phyloP scores from a whole-genome alignment of 129 eudicot species.

The Logfia minima region DNA sequence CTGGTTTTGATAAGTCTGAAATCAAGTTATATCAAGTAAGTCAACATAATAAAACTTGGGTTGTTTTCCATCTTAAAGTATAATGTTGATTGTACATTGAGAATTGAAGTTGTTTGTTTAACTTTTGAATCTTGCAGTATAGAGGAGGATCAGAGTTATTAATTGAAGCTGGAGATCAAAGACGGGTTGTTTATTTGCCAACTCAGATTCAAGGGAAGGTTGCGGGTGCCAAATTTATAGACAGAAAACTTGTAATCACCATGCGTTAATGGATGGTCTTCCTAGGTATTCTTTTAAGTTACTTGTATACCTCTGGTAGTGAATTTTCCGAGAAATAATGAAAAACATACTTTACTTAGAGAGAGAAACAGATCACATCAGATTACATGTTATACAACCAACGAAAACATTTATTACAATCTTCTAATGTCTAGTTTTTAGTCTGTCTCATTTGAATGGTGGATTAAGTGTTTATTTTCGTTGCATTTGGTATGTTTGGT shows the following conservation, averaged over 20 bases:
- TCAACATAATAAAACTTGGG: background rate
- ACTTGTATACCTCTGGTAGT: conserved; percentile 15
- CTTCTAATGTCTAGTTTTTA: background rate
- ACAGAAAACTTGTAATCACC: conserved; percentile 71
- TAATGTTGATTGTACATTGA: background rate
- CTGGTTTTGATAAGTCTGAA: conserved; percentile 95
- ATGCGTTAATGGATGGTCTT: conserved; percentile 35
- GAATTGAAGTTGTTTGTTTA: conserved; percentile 10
- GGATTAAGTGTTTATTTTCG: conserved; percentile 4
- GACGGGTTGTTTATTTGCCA: conserved; percentile 77
- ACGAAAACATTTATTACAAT: background rate
- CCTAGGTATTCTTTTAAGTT: background rate
- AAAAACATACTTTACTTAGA: background rate
- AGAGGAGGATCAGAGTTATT: conserved; percentile 89
- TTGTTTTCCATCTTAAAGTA: background rate
- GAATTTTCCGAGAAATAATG: background rate
- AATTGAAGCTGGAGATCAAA: conserved; percentile 96
- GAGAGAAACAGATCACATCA: background rate
- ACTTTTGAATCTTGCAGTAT: conserved; percentile 53
- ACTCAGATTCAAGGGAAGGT: conserved; percentile 89
- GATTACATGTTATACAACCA: background rate
- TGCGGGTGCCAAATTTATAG: conserved; percentile 80
- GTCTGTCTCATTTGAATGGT: conserved; percentile 4
- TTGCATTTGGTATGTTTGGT: conserved; percentile 7
- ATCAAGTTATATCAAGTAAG: conserved; percentile 91